Evolutionary conservation across 768 basidiomycete genomes (phyloP).

Genomic region (Auriculariales sp.): DNA sequence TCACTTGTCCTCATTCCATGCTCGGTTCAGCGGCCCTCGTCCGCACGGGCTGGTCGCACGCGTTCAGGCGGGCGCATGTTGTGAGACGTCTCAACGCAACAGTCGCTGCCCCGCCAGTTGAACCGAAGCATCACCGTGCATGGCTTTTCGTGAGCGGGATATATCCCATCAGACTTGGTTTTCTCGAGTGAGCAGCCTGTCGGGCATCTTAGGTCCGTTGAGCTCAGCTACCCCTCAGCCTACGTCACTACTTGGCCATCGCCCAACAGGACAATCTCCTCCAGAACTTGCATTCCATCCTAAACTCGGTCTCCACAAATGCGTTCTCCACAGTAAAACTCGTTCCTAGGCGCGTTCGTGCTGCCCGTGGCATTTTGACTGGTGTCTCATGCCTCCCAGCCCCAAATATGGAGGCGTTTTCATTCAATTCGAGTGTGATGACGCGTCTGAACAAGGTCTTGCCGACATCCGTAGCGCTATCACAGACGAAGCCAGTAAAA

Average conservation of each 20-base stretch:
- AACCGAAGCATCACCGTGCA: constrained; percentile 22
- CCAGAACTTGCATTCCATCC: constrained; percentile 26
- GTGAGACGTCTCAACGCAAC: constrained; percentile 9
- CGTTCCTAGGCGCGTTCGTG: constrained; percentile 22
- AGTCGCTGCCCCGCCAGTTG: constrained; percentile 1
- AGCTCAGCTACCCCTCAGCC: constrained; percentile 20
- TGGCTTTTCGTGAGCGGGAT: constrained; percentile 68
- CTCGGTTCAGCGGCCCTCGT: constrained; percentile 15
- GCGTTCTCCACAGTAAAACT: constrained; percentile 48
- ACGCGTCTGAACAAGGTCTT: constrained; percentile 24
- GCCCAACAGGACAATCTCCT: constrained; percentile 47
- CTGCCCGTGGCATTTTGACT: not conserved
- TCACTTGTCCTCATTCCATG: constrained; percentile 2
- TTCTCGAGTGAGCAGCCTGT: constrained; percentile 48
- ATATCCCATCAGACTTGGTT: constrained; percentile 56
- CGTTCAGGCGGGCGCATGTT: constrained; percentile 16
- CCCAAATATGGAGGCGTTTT: constrained; percentile 80
- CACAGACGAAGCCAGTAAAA: constrained; percentile 24
- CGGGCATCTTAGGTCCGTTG: constrained; percentile 3
- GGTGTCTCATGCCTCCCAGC: constrained; percentile 18
- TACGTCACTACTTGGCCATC: constrained; percentile 49
- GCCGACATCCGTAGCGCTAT: constrained; percentile 35
- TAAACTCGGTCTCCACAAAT: constrained; percentile 38
- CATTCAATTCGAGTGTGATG: constrained; percentile 56
- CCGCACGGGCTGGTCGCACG: constrained; percentile 12